phyloP scores from a whole-genome alignment of 2,329 filamentous ascomycete species.

The Ceratocystis cacaofunesta region DNA sequence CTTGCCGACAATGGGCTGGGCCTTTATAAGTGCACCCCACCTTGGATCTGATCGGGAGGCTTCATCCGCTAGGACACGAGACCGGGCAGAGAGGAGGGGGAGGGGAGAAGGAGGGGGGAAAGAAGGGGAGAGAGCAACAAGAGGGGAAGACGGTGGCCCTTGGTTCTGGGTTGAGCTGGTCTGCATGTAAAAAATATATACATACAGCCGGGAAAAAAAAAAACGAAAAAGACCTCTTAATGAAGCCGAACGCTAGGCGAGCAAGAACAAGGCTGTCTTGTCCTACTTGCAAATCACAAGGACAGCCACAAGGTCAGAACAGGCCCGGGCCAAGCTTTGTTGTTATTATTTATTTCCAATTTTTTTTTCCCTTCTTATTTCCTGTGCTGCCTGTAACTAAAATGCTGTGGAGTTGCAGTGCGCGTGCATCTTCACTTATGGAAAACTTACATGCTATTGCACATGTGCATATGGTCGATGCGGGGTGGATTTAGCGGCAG shows the following conservation, averaged over 20 bases:
- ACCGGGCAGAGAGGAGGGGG: not conserved
- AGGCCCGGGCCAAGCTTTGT: not conserved
- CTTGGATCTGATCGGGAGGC: not conserved
- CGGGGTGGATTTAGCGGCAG: constrained; percentile 2
- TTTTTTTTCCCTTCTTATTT: not conserved
- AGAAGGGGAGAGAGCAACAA: not conserved
- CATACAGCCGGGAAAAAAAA: not conserved
- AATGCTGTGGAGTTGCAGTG: not conserved
- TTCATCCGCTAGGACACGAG: not conserved
- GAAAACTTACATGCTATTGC: not conserved
- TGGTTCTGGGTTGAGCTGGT: no score
- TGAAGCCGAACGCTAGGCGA: not conserved
- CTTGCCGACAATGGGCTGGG: not conserved
- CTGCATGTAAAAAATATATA: no score
- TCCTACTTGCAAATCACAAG: not conserved
- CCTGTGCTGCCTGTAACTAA: not conserved
- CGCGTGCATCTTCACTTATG: not conserved
- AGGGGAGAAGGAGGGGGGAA: not conserved
- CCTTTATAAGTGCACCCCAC: not conserved
- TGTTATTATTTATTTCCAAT: not conserved
- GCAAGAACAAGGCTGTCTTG: not conserved
- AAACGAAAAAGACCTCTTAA: not conserved
- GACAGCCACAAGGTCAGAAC: not conserved
- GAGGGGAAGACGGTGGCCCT: no score
- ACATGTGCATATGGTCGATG: not conserved